phyloP scores from a whole-genome alignment of 2,329 filamentous ascomycete species.

The Grosmannia clavigera region DNA sequence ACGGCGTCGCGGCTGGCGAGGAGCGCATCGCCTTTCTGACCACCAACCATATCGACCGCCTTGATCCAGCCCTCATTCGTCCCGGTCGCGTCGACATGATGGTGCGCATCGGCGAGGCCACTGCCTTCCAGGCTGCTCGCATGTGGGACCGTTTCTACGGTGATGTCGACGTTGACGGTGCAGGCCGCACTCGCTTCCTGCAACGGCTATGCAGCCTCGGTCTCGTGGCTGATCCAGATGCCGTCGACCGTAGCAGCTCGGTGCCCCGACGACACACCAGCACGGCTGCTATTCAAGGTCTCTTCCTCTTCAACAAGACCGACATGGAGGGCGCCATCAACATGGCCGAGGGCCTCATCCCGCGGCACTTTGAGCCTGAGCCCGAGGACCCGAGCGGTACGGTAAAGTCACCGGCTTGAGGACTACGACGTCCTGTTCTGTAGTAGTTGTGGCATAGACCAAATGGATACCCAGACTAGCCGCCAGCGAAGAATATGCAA shows the following conservation, averaged over 20 bases:
- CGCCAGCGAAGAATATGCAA: background rate
- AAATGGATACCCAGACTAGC: background rate
- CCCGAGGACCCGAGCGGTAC: conserved; percentile 24
- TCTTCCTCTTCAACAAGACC: conserved; percentile 93
- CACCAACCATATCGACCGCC: conserved; percentile 82
- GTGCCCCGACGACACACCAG: conserved; percentile 48
- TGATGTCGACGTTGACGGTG: conserved; percentile 56
- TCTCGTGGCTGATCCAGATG: conserved; percentile 38
- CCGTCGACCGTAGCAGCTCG: conserved; percentile 5
- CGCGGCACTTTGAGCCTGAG: conserved; percentile 40
- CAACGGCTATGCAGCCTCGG: conserved; percentile 55
- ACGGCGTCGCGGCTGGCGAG: conserved; percentile 89
- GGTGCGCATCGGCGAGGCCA: conserved; percentile 77
- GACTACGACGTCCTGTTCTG: background rate
- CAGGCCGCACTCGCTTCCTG: conserved; percentile 57
- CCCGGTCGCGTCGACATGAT: conserved; percentile 93
- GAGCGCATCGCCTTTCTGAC: conserved; percentile 90
- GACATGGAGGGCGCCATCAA: conserved; percentile 76
- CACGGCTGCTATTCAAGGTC: conserved; percentile 81
- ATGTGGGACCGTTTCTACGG: conserved; percentile 96
- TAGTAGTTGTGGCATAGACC: no score
- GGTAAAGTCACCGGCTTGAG: conserved; percentile 27
- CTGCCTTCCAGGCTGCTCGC: conserved; percentile 66
- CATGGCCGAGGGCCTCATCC: conserved; percentile 59
- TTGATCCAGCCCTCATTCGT: conserved; percentile 80